Evolutionary conservation across 1,284 basidiomycete genomes (phyloP).

Genomic region (Boletus mariae): DNA sequence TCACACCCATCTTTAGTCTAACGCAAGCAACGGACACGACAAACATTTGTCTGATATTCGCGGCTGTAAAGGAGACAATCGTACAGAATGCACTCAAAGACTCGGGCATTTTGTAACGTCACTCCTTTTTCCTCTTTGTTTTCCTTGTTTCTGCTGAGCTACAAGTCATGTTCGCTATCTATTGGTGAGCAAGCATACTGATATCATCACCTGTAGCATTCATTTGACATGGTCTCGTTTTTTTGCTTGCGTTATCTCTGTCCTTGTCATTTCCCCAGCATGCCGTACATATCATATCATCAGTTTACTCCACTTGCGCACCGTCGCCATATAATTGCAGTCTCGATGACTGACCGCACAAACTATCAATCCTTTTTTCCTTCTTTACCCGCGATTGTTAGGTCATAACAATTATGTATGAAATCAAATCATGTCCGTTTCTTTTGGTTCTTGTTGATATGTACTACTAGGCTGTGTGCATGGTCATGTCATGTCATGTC

Average conservation of each 20-base stretch:
- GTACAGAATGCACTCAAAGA: constrained; percentile 85
- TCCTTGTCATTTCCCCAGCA: constrained; percentile 23
- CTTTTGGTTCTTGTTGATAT: too few species aligned
- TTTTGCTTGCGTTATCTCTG: constrained; percentile 31
- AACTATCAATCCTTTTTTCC: background rate
- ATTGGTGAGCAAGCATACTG: constrained; percentile 25
- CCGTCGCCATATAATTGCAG: background rate
- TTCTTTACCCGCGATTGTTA: background rate
- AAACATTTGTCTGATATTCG: constrained; percentile 89
- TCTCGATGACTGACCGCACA: background rate
- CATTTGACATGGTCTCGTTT: background rate
- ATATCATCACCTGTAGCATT: background rate
- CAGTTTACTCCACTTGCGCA: background rate
- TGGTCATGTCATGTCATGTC: too few species aligned
- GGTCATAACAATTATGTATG: background rate
- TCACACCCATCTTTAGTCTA: constrained; percentile 42
- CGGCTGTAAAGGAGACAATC: constrained; percentile 97
- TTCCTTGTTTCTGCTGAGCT: constrained; percentile 3
- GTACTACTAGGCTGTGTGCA: too few species aligned
- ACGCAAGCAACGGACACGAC: constrained; percentile 80
- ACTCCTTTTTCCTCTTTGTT: background rate
- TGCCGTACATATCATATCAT: constrained; percentile 30
- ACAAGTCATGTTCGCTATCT: constrained; percentile 21
- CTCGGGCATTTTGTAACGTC: constrained; percentile 62
- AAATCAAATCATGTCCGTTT: too few species aligned